A percentile compares a stretch with the other conserved stretches of the same genome.
phyloP scores from a whole-genome alignment of 148 eudicot species.

The Rhododendron simsii region DNA sequence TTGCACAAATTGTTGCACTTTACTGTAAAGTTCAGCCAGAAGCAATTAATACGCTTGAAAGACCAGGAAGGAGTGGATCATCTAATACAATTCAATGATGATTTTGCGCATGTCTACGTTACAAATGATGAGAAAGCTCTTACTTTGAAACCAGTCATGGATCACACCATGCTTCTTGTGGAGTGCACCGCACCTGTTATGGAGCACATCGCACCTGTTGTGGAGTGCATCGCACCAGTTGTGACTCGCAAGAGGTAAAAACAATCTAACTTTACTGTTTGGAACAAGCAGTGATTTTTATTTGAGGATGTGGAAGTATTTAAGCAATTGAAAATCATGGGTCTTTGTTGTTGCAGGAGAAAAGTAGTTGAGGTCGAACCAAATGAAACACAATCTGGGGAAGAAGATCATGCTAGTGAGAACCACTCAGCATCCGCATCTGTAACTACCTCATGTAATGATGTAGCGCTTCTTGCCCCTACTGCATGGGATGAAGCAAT shows the following conservation, averaged over 20 bases:
- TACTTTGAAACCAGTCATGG: background rate
- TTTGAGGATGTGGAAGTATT: constrained; percentile 3
- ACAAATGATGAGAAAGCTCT: background rate
- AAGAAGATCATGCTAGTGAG: background rate
- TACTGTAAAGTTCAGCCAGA: constrained; percentile 7
- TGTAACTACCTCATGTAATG: background rate
- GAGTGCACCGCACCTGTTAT: background rate
- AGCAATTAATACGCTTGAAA: constrained; percentile 10
- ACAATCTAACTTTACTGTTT: background rate
- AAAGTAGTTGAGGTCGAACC: background rate
- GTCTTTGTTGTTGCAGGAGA: background rate
- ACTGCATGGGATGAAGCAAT: constrained; percentile 2
- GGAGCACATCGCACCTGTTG: background rate
- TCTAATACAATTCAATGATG: constrained; percentile 12
- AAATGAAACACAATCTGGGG: background rate
- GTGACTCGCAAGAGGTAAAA: constrained; percentile 6
- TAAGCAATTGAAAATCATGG: background rate
- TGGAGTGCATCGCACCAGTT: background rate
- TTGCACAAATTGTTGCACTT: background rate
- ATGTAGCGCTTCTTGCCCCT: background rate
- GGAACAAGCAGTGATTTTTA: background rate
- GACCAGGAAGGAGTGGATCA: constrained; percentile 10
- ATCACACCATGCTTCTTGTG: background rate
- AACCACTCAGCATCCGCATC: background rate
- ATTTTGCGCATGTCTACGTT: background rate